Evolutionary conservation across 192 early-diverging fungal species (phyloP).

Genomic region (Podila clonocystis): DNA sequence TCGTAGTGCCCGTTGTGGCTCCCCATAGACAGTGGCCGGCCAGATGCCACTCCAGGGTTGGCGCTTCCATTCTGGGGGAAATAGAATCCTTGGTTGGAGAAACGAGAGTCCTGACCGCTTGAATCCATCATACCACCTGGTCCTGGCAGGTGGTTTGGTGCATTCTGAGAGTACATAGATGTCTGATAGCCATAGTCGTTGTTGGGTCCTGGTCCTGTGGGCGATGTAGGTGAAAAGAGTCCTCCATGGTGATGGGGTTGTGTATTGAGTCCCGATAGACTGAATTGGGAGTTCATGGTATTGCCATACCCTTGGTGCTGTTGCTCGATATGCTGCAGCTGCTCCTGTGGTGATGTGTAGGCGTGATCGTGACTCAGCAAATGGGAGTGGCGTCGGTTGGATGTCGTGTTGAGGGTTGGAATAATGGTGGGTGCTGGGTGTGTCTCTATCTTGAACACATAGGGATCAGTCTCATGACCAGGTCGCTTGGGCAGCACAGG

Average conservation of each 20-base stretch:
- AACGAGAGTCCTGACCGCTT: conserved; percentile 17
- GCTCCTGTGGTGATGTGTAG: conserved; percentile 39
- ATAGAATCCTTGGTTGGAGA: conserved; percentile 31
- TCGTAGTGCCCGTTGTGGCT: not conserved
- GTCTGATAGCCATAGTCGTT: conserved; percentile 30
- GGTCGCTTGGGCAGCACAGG: conserved; percentile 44
- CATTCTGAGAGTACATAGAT: conserved; percentile 30
- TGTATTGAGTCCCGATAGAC: conserved; percentile 31
- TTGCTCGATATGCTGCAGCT: conserved; percentile 41
- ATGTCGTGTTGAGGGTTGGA: conserved; percentile 9
- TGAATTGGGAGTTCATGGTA: conserved; percentile 24
- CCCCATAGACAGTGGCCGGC: conserved; percentile 30
- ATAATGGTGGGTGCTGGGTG: conserved; percentile 34
- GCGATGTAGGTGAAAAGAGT: conserved; percentile 36
- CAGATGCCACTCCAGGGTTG: not conserved
- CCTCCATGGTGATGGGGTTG: conserved; percentile 35
- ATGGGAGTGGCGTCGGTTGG: conserved; percentile 37
- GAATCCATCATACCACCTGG: conserved; percentile 28
- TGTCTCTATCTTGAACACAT: conserved; percentile 44
- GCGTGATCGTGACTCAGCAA: conserved; percentile 40
- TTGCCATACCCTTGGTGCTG: conserved; percentile 29
- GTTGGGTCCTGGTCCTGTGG: conserved; percentile 23
- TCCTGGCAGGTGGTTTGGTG: conserved; percentile 10
- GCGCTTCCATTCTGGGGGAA: conserved; percentile 26
- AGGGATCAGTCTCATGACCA: conserved; percentile 35